Conservation (phyloP, 2,329 filamentous ascomycete genomes). For the Paecilomyces dactylethromorphus region DNA sequence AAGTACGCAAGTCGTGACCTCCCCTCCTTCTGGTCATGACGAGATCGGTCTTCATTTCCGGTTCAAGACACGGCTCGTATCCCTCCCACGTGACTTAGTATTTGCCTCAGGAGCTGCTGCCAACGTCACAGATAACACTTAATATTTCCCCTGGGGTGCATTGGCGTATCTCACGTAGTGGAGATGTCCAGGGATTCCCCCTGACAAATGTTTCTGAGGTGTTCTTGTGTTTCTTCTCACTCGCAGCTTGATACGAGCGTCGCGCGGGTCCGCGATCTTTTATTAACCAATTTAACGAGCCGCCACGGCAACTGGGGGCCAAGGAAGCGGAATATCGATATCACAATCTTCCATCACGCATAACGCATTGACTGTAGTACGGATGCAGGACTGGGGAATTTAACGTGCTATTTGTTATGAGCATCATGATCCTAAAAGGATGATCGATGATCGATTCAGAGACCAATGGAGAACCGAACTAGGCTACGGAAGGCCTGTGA, state of each 20-base stretch:
- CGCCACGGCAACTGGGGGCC: not conserved
- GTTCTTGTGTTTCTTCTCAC: not conserved
- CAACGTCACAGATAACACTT: not conserved
- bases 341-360: not conserved
- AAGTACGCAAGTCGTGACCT: not conserved
- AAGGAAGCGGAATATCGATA: not conserved
- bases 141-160: not conserved
- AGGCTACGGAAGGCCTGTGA: conserved; percentile 48
- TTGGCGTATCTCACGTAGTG: not conserved
- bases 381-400: not conserved
- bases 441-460: conserved; percentile 4
- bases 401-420: not conserved
- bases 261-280: not conserved
- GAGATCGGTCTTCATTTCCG: not conserved
- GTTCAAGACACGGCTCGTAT: not conserved
- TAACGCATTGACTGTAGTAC: not conserved
- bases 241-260: not conserved
- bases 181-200: not conserved
- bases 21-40: not conserved
- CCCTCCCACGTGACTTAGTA: not conserved
- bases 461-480: conserved; percentile 31
- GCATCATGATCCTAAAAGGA: conserved; percentile 5
- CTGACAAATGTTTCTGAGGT: not conserved
- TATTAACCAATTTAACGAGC: not conserved
- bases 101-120: not conserved